Evolutionary conservation across 2,329 filamentous ascomycete genomes (phyloP).

Genomic region (Plenodomus lindquistii): DNA sequence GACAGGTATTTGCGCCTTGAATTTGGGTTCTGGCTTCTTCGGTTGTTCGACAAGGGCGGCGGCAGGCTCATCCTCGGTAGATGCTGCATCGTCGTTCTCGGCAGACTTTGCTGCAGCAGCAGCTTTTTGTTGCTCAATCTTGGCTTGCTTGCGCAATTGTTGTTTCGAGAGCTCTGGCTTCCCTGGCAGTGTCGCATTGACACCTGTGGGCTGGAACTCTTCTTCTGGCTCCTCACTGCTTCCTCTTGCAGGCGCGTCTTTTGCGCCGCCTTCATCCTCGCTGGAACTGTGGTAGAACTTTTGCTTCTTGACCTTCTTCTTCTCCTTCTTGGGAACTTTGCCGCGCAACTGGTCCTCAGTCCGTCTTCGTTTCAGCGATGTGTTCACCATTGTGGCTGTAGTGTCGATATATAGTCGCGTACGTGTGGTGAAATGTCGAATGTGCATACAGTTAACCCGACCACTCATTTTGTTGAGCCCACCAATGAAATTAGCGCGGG

Average conservation of each 20-base stretch:
- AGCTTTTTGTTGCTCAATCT: constrained; percentile 20
- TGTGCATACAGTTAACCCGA: no score
- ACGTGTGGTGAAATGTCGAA: background rate
- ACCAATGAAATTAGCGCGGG: no score
- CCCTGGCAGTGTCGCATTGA: constrained; percentile 22
- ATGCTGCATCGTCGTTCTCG: constrained; percentile 13
- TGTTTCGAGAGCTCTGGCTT: constrained; percentile 12
- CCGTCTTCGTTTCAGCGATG: constrained; percentile 59
- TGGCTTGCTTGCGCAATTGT: constrained; percentile 22
- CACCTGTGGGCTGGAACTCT: constrained; percentile 33
- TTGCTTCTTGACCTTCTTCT: constrained; percentile 67
- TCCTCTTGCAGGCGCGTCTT: constrained; percentile 32
- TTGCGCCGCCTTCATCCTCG: constrained; percentile 51
- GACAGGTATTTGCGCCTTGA: constrained; percentile 21
- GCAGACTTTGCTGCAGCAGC: constrained; percentile 12
- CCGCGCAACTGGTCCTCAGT: constrained; percentile 62
- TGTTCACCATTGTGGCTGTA: constrained; percentile 42
- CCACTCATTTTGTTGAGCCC: no score
- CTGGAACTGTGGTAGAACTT: constrained; percentile 66
- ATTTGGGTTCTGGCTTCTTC: constrained; percentile 25
- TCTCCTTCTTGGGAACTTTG: constrained; percentile 55
- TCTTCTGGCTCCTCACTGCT: constrained; percentile 22
- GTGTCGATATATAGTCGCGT: constrained; percentile 5
- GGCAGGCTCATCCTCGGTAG: constrained; percentile 7
- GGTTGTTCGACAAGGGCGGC: background rate